These are phyloP conservation scores for Orbilia javanica DNA, from an alignment of 2,329 filamentous ascomycete genomes.

Conservation along the genomic window DNA sequence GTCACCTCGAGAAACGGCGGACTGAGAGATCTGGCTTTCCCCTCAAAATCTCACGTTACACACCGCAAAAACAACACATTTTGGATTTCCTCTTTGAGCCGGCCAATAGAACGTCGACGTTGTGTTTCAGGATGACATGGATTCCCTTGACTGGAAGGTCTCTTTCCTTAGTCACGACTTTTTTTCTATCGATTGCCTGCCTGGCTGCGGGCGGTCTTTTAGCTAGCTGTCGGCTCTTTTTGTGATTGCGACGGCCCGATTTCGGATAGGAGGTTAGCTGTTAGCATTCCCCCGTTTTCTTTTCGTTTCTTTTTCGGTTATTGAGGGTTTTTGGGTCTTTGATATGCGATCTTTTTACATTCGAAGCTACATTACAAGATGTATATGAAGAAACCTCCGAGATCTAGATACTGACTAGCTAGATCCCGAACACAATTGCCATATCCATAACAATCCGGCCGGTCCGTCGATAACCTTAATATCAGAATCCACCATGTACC, in stretches of 20 bases:
- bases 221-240: conserved; percentile 9
- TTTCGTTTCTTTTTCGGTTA: not conserved
- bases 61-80: conserved; percentile 56
- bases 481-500: not conserved
- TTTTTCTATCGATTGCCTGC: conserved; percentile 37
- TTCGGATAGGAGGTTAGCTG: conserved; percentile 8
- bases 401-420: not conserved
- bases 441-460: not conserved
- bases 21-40: conserved; percentile 26
- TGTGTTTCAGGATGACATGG: conserved; percentile 50
- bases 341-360: no score
- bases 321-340: no score
- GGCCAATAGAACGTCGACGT: conserved; percentile 12
- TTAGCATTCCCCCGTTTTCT: no score
- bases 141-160: conserved; percentile 14
- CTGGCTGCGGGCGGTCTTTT: not conserved
- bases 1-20: conserved; percentile 21
- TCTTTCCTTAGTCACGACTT: no score
- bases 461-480: conserved; percentile 8
- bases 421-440: not conserved
- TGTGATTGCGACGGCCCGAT: conserved; percentile 21
- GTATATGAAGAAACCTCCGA: not conserved
- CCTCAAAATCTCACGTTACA: conserved; percentile 43
- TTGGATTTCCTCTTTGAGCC: not conserved
- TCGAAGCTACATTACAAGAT: no score